Evolutionary conservation across 352 stramenopile genomes (phyloP), one percentile per base, ranked within the genome.

Genomic region (Phytopythium delawarense): DNA sequence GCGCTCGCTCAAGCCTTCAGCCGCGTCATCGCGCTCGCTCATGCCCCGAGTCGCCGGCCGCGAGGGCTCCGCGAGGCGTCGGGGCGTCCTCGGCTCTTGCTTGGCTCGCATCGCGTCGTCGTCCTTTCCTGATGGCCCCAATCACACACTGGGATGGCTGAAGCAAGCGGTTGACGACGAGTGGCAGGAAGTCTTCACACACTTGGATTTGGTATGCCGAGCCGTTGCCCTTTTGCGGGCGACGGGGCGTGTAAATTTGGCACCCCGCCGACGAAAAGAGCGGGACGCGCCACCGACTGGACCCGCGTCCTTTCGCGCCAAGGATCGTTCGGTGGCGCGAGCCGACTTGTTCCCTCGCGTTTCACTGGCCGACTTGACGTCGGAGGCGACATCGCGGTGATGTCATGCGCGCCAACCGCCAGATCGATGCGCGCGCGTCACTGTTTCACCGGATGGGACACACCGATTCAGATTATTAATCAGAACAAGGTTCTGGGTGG

Each of bases 271-370:
- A 39, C 34, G 28, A 64, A 53, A 34, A 53, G 23, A 35, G 46
- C 23, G 23, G 8, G 30, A 16, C 30, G 37, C 51, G 61, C 32
- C 53, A 66, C 61, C 52, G 61, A 71, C 57, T 37, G 35, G 28
- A 45, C n/a, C 50, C n/a, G 32, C 25, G 35, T 53, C 44, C 35
- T 44, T 39, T 63, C 63, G 62, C 65, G 50, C 23, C 11, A 32
- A 35, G 37, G 25, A 59, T 20, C 21, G 16, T 57, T 65, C 56
- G 59, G 67, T 67, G 56, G 49, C 63, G 37, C 40, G 35, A 74
- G 63, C n/a, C 34, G 32, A 34, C 15, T 42, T 9, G 12, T 44
- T 28, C 30, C 3, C 20, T 40, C 32, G 52, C 34, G 34, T 58
- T 34, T 58, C 34, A 53, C 46, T 48, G 51, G 5, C n/a, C 32